Percentiles rank a stretch among this genome's conserved stretches.
These are phyloP conservation scores for Aspergillus nomiae DNA, from an alignment of 2,329 filamentous ascomycete species.

Conservation along the genomic window DNA sequence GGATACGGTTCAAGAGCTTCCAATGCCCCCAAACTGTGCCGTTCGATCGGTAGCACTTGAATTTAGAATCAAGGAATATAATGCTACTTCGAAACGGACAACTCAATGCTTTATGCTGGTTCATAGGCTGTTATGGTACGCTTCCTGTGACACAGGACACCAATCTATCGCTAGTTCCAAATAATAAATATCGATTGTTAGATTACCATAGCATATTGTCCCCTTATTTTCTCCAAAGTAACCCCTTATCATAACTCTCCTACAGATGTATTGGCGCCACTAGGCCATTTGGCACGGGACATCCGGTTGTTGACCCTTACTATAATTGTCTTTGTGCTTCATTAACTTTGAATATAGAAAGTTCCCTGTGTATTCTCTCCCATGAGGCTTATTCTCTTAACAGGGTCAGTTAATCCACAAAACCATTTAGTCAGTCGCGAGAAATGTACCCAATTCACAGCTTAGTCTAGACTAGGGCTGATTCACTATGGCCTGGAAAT, in stretches of 20 bases:
- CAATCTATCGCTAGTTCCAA: too few relatives aligned
- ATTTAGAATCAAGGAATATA: not conserved
- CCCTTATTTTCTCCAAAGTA: not conserved
- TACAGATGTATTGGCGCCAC: not conserved
- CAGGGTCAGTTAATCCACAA: not conserved
- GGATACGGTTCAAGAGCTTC: not conserved
- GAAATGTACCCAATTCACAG: not conserved
- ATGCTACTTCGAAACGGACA: not conserved
- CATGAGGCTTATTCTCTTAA: not conserved
- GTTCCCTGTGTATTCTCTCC: not conserved
- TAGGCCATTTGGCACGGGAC: not conserved
- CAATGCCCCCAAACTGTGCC: not conserved
- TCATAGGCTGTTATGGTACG: not conserved
- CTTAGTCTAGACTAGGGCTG: rapidly evolving
- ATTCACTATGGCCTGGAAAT: not conserved
- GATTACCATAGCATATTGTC: not conserved
- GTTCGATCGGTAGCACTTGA: not conserved
- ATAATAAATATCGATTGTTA: too few relatives aligned
- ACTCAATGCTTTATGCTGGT: not conserved
- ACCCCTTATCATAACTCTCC: too few relatives aligned
- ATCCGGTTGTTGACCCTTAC: too few relatives aligned
- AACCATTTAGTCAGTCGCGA: not conserved
- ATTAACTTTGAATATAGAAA: not conserved
- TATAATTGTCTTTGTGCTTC: not conserved
- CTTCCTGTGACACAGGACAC: too few relatives aligned